Base-by-base conservation (phyloP, 2,329 filamentous ascomycete species). In the Coniella vitis region DNA sequence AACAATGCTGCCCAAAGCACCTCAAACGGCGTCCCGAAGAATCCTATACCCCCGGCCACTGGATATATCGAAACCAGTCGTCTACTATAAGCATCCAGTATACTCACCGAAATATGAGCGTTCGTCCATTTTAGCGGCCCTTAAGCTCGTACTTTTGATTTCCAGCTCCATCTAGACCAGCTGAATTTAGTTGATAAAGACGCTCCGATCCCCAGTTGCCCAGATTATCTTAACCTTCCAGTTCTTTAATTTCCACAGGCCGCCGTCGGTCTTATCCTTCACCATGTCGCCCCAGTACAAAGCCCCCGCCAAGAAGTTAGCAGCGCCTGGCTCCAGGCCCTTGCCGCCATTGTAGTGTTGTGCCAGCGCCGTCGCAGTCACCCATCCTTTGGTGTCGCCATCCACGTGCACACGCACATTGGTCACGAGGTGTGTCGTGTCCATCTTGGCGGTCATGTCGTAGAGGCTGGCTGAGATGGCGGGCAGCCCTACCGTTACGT, bases 391-490 rank as follows among this genome's bases (percentile, higher is more conserved):
- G 19, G n/a, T 29, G 54, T 58, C 58, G 19, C 55, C 52, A 17
- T 40, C 38, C 3, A 51, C 34, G 48, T 47, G 38, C 16, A 53
- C 14, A 35, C 51, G 51, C 20, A 21, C 14, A 31, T 53, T 53
- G 19, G 42, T 46, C 12, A 50, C 14, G 19, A 41, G 34, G 37
- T 51, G 51, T 2, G 48, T 53, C 4, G 50, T 64, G 43, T 64
- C 62, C 40, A 66, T 38, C 25, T 58, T 57, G 19, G 53, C 42
- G 31, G 65, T 52, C 17, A 22, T 22, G 35, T 52, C 53, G 41
- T 53, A 60, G 31, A 55, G 54, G 5, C 47, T 37, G 2, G 41
- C 16, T 34, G 55, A 49, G 43, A 65, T 61, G 2, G 40, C 54
- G 3, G 49, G 38, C 5, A 59, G 31, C 19, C 61, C 59, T 3